phyloP scores from a whole-genome alignment of 164 flowering plant species.

The Santalum album region DNA sequence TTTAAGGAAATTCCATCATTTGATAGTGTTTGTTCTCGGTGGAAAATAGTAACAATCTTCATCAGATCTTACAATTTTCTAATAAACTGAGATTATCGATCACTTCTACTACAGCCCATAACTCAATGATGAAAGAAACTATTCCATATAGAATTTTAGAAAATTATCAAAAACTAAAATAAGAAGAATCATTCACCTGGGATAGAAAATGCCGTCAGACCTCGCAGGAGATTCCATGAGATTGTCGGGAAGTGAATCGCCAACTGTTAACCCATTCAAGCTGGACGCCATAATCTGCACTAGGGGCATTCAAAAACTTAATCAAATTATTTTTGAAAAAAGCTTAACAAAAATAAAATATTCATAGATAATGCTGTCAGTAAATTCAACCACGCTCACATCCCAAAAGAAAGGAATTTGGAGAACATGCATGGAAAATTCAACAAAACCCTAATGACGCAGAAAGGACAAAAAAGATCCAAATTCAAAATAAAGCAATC shows the following conservation, averaged over 20 bases:
- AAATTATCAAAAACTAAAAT: background rate
- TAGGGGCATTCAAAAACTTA: background rate
- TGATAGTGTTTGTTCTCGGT: too few species aligned
- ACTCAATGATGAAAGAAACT: background rate
- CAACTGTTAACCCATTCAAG: conserved; percentile 85
- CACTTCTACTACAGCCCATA: background rate
- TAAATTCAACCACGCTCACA: too few species aligned
- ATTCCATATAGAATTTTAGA: background rate
- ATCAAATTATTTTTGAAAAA: too few species aligned
- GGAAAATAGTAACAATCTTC: too few species aligned
- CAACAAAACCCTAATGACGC: too few species aligned
- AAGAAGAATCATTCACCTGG: conserved; percentile 25
- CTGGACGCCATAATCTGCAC: conserved; percentile 93
- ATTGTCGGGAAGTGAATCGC: conserved; percentile 60
- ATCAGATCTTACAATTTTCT: background rate
- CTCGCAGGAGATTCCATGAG: conserved; percentile 76
- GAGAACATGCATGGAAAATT: too few species aligned
- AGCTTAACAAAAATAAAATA: background rate
- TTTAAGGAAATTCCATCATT: too few species aligned
- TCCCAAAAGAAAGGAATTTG: too few species aligned
- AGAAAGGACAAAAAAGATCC: too few species aligned
- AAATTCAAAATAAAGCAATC: too few species aligned
- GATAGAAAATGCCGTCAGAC: conserved; percentile 48
- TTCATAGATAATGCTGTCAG: too few species aligned
- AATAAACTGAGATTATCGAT: background rate